Base-by-base conservation (phyloP, 192 early-diverging fungal species). In the Martensiomyces pterosporus region DNA sequence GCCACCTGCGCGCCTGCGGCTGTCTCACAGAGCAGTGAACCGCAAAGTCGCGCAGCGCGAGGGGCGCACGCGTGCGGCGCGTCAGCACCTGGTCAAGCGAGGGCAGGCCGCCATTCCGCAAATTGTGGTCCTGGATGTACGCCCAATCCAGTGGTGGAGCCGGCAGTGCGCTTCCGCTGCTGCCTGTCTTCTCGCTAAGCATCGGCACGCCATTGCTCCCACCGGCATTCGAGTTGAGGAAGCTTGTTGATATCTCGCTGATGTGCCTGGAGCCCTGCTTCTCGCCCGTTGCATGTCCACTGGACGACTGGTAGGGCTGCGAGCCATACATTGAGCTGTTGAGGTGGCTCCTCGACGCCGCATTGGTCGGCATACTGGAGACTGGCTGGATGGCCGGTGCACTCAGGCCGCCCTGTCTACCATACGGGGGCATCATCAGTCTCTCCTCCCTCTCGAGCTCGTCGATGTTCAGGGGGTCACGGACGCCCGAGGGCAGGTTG, bases 21-120 rank as follows among this genome's bases (percentile, higher is more conserved):
- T 75, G 72, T 9, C 72, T 41, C 34, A 75, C 72, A 34, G 72
- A 68, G 41, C 72, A 75, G 32, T 75, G 72, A 49, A 68, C 65
- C 7, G 65, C 65, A 60, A 75, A 75, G 53, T 75, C 72, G 21
- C 67, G 67, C 43, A 76, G 47, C 23, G 73, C 65, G 38, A 76
- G 34, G 2, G 73, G 73, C 2, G 73, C 65, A 7, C 63, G 52
- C 18, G 73, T 76, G 17, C 63, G 40, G 5, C 67, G 52, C 8
- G 73, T 69, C 47, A 76, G 51, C 42, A 76, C 73, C 43, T 76
- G 73, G 59, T 70, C 73, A 38, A 76, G 55, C n/a, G 73, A 67
- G 3, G 73, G 73, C 45, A 76, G 62, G 1, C 67, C 74, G 32
- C 74, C 67, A 14, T 57, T 62, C 26, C 74, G 57, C 67, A 70